These are phyloP conservation scores for Viridothelium virens DNA, from an alignment of 495 filamentous ascomycete genomes.

Conservation along the genomic window DNA sequence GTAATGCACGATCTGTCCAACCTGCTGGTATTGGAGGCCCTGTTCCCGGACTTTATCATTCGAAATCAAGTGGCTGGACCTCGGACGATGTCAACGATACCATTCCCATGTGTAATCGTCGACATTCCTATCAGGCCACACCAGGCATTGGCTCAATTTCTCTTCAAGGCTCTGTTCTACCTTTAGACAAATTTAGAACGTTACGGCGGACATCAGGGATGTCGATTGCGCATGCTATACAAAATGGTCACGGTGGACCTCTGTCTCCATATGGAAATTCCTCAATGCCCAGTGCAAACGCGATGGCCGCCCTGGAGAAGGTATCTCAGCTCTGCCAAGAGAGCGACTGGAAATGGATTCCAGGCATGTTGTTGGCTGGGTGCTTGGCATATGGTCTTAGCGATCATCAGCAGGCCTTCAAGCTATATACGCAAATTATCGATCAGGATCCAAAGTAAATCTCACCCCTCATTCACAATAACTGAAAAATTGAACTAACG, in stretches of 20 bases:
- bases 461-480: not conserved
- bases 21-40: not conserved
- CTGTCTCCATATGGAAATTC: conserved; percentile 6
- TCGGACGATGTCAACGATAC: conserved; percentile 15
- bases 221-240: conserved; percentile 6
- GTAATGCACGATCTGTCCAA: not conserved
- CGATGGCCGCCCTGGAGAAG: conserved; percentile 67
- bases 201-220: conserved; percentile 21
- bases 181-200: conserved; percentile 16
- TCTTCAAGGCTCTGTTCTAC: not conserved
- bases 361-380: conserved; percentile 88
- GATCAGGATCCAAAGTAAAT: conserved; percentile 70
- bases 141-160: not conserved
- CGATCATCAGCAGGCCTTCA: conserved; percentile 73
- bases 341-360: conserved; percentile 87
- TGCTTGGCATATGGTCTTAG: conserved; percentile 90
- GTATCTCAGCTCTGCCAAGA: conserved; percentile 75
- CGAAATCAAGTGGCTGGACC: conserved; percentile 11
- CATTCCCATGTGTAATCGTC: conserved; percentile 15
- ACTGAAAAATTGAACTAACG: conserved; percentile 23
- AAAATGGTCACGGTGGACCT: not conserved
- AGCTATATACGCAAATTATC: conserved; percentile 84
- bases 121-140: conserved; percentile 15
- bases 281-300: conserved; percentile 37
- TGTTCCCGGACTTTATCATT: conserved; percentile 1